Evolutionary conservation across 495 filamentous ascomycete genomes (phyloP).

Genomic region (Aspergillus sclerotiicarbonarius): DNA sequence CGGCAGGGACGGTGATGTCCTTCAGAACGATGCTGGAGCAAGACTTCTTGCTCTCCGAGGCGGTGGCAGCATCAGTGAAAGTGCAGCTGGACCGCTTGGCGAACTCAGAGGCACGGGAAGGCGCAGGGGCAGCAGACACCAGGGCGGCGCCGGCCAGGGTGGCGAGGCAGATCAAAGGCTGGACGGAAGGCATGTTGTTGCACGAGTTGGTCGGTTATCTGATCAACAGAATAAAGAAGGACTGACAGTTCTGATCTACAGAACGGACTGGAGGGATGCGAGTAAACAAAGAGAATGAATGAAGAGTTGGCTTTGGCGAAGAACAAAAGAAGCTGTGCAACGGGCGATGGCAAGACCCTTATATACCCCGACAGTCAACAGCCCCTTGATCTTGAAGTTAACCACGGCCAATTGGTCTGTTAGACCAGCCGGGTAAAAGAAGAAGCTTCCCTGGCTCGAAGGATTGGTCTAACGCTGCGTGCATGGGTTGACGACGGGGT

Average conservation of each 20-base stretch:
- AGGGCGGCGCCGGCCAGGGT: conserved; percentile 10
- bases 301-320: background rate
- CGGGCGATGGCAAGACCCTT: background rate
- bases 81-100: conserved; percentile 31
- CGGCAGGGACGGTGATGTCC: conserved; percentile 50
- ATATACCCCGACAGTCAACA: background rate
- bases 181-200: conserved; percentile 10
- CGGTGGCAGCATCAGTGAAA: conserved; percentile 37
- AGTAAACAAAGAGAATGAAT: background rate
- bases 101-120: conserved; percentile 7
- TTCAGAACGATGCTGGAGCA: conserved; percentile 52
- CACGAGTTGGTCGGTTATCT: background rate
- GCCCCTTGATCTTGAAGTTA: background rate
- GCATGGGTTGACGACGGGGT: background rate
- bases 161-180: conserved; percentile 3
- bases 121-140: conserved; percentile 12
- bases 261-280: background rate
- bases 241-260: conserved; percentile 7
- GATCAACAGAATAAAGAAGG: conserved; percentile 3
- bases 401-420: background rate
- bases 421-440: background rate
- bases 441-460: background rate
- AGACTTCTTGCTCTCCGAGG: conserved; percentile 42
- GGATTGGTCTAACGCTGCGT: background rate
- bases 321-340: background rate